These are phyloP conservation scores for Fusarium tricinctum DNA, from an alignment of 2,329 filamentous ascomycete genomes.

Conservation along the genomic window DNA sequence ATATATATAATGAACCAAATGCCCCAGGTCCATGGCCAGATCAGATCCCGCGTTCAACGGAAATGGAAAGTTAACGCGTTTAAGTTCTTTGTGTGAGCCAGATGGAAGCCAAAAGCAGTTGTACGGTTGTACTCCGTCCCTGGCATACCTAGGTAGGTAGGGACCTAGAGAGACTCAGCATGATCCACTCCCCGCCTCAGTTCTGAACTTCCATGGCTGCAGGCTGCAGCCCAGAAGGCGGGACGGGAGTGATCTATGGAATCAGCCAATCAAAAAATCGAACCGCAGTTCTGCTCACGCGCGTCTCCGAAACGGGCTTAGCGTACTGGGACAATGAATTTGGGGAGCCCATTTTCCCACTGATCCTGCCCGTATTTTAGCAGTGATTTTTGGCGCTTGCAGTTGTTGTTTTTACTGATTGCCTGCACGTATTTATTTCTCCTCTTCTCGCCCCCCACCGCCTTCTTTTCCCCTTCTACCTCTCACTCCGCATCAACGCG, in stretches of 20 bases:
- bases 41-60: not conserved
- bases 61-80: not conserved
- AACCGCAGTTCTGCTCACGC: constrained; percentile 26
- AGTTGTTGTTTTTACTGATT: constrained; percentile 53
- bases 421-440: constrained; percentile 56
- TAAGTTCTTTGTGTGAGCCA: not conserved
- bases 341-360: constrained; percentile 43
- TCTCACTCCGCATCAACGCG: constrained; percentile 46
- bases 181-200: constrained; percentile 19
- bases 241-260: constrained; percentile 34
- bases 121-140: not conserved
- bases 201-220: constrained; percentile 16
- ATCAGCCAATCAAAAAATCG: constrained; percentile 43
- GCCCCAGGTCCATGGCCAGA: not conserved
- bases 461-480: constrained; percentile 39
- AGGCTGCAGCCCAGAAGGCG: constrained; percentile 7
- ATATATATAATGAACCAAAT: not conserved
- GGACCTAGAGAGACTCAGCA: not conserved
- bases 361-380: constrained; percentile 46
- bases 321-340: constrained; percentile 20
- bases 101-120: not conserved
- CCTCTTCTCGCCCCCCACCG: constrained; percentile 50
- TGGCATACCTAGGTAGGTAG: no score
- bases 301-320: constrained; percentile 33
- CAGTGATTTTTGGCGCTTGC: constrained; percentile 36